These are phyloP conservation scores for Agastache rugosa DNA, from an alignment of 257 asterid genomes.

Conservation along the genomic window DNA sequence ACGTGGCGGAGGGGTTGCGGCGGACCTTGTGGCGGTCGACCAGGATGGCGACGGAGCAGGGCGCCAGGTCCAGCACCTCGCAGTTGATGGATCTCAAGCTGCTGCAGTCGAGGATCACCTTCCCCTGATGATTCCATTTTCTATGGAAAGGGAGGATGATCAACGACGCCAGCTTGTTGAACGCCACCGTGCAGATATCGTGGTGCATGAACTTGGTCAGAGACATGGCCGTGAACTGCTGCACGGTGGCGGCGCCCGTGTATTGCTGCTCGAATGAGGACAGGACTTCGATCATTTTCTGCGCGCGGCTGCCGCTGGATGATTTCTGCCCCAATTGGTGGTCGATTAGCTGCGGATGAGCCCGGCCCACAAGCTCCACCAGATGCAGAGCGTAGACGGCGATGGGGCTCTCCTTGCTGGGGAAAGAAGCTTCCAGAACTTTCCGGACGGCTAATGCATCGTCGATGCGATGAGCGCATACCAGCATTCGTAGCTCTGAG, in stretches of 20 bases:
- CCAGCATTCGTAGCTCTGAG: constrained; percentile 64
- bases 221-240: constrained; percentile 73
- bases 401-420: constrained; percentile 61
- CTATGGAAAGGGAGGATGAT: constrained; percentile 78
- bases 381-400: constrained; percentile 64
- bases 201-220: constrained; percentile 74
- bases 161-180: constrained; percentile 63
- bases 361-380: constrained; percentile 73
- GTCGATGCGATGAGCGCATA: constrained; percentile 61
- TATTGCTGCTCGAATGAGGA: constrained; percentile 49
- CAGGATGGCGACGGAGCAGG: constrained; percentile 80
- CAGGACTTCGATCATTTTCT: constrained; percentile 59
- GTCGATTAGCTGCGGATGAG: constrained; percentile 67
- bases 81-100: constrained; percentile 61
- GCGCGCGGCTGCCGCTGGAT: constrained; percentile 56
- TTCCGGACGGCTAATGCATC: constrained; percentile 57
- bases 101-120: constrained; percentile 56
- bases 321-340: constrained; percentile 78
- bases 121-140: constrained; percentile 86
- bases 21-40: constrained; percentile 77
- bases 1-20: constrained; percentile 38
- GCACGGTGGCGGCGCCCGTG: constrained; percentile 44
- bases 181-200: constrained; percentile 73
- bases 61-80: constrained; percentile 72
- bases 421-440: constrained; percentile 57